These are phyloP conservation scores for Pseudocercospora cruenta DNA, from an alignment of 2,329 filamentous ascomycete species.

Conservation along the genomic window DNA sequence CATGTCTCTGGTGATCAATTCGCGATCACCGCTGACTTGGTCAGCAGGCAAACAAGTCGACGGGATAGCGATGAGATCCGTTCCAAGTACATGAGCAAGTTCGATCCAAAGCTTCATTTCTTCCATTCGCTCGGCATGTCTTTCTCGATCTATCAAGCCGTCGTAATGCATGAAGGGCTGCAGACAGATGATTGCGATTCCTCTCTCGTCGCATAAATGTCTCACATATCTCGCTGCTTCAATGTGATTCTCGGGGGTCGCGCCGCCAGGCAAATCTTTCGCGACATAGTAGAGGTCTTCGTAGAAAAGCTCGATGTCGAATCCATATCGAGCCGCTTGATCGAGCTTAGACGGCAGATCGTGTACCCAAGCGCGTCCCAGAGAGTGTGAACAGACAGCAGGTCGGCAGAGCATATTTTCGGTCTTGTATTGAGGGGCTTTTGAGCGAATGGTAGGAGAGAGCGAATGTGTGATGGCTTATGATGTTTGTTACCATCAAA, in stretches of 20 bases:
- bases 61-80: conserved; percentile 74
- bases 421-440: neutral
- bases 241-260: conserved; percentile 53
- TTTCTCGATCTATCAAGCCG: conserved; percentile 65
- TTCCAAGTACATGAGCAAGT: conserved; percentile 65
- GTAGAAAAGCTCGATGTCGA: conserved; percentile 77
- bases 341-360: conserved; percentile 68
- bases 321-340: conserved; percentile 66
- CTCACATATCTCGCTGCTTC: conserved; percentile 62
- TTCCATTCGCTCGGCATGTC: conserved; percentile 61
- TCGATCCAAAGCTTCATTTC: conserved; percentile 72
- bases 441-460: neutral
- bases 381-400: conserved; percentile 75
- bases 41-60: conserved; percentile 66
- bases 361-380: conserved; percentile 74
- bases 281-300: conserved; percentile 72
- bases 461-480: neutral
- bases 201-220: conserved; percentile 59
- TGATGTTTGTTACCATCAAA: neutral
- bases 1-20: conserved; percentile 66
- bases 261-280: conserved; percentile 47
- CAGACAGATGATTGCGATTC: conserved; percentile 66
- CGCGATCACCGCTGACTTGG: conserved; percentile 56
- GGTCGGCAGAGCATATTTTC: conserved; percentile 58
- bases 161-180: conserved; percentile 82